Evolutionary conservation across 345 rosid species (phyloP), one percentile per base, ranked within the genome.

Genomic region (Stellera chamaejasme): DNA sequence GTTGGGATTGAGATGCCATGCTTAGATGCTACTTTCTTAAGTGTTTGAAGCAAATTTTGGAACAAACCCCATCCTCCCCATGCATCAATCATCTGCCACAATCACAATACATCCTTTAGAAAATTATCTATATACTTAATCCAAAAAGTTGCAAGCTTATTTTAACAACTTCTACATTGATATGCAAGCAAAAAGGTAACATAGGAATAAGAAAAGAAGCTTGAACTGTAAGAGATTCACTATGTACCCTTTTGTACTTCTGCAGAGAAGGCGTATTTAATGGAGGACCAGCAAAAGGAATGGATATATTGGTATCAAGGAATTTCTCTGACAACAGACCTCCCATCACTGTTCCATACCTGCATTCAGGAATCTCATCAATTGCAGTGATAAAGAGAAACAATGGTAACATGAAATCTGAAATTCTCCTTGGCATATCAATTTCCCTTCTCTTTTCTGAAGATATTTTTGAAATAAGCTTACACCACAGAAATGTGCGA

Each of bases 21-120:
- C 71, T 85, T 91, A 45, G 82, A 26, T 46, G 95, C 82, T 69
- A 91, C 56, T 23, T 43, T 67, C 60, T 87, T 91, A 27, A 88
- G 81, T 3, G 87, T 82, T 71, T 72, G 70, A 60, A 88, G 87
- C 66, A 91, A 67, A 59, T 57, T 73, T 82, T 91, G 98, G 70
- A 91, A 91, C 16, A 66, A 83, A 72, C 75, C 68, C 98, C 98
- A 91, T 45, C 94, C 98, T 85, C 98, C 98, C 98, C 96, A 88
- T 13, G 95, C 90, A 80, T 91, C 98, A 62, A 88, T 84, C 95
- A 88, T 85, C 98, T 91, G 79, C 52, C 55, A 69, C 32, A 47
- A 27, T 54, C 9, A 32, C 39, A 32, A 19, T 32, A 32, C 39
- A 32, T 5, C 39, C 39, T 32, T 19, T 3, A 32, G 39, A 32